phyloP scores from a whole-genome alignment of 768 basidiomycete genomes.

The Collybia nuda region DNA sequence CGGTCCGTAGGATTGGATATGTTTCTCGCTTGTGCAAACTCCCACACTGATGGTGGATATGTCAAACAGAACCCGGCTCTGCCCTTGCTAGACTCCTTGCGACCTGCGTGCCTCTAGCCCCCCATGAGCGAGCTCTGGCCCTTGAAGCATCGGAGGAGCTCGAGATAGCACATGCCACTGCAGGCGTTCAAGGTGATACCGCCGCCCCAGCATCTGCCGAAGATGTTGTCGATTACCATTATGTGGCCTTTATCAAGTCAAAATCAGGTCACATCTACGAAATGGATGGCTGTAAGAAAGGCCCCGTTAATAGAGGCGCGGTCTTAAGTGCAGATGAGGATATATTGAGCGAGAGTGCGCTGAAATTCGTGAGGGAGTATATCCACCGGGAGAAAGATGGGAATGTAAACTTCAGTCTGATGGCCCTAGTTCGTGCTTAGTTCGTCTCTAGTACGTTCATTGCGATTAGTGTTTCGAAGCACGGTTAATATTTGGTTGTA shows the following conservation, averaged over 20 bases:
- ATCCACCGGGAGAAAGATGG: conserved; percentile 18
- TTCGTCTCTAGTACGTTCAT: no score
- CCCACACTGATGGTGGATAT: neutral
- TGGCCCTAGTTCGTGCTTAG: neutral
- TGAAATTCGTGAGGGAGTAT: conserved; percentile 20
- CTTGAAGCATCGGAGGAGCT: conserved; percentile 27
- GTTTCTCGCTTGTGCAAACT: no score
- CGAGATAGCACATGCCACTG: conserved; percentile 25
- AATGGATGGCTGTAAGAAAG: conserved; percentile 31
- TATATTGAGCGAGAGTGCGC: conserved; percentile 15
- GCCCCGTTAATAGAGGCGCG: conserved; percentile 26
- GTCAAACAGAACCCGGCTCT: conserved; percentile 17
- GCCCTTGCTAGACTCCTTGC: conserved; percentile 22
- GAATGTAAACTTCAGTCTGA: conserved; percentile 16
- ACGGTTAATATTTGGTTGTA: no score
- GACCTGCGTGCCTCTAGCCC: conserved; percentile 20
- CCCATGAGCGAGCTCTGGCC: conserved; percentile 25
- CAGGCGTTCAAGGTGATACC: conserved; percentile 28
- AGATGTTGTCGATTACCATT: conserved; percentile 30
- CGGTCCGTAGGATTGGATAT: conserved; percentile 8
- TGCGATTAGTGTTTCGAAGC: no score
- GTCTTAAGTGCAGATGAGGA: conserved; percentile 20
- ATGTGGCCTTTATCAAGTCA: conserved; percentile 31
- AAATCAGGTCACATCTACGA: conserved; percentile 28
- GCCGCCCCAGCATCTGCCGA: conserved; percentile 24